phyloP scores from a whole-genome alignment of 1,139 yeast species.

The Pichia terricola region DNA sequence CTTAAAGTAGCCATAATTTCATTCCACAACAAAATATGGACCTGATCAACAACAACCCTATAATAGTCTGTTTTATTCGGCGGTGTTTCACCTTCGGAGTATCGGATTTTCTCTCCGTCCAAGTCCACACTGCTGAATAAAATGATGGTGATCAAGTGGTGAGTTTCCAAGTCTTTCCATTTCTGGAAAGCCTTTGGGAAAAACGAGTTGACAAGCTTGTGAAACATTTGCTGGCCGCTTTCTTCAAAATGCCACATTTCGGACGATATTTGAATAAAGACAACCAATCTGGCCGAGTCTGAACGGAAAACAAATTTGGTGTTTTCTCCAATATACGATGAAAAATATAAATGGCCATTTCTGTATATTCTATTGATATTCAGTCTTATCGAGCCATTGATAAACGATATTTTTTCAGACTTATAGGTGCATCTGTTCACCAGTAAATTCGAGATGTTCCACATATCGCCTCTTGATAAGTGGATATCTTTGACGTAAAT shows the following conservation, averaged over 20 bases:
- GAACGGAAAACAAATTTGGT: conserved; percentile 83
- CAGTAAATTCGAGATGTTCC: conserved; percentile 64
- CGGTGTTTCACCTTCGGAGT: conserved; percentile 61
- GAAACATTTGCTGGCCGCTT: conserved; percentile 88
- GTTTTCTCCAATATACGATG: conserved; percentile 57
- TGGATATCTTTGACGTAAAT: conserved; percentile 72
- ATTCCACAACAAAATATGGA: conserved; percentile 75
- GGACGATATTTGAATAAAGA: conserved; percentile 77
- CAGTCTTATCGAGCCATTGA: conserved; percentile 52
- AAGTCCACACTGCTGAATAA: conserved; percentile 75
- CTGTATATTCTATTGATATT: conserved; percentile 59
- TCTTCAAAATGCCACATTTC: conserved; percentile 99
- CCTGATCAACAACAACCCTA: conserved; percentile 93
- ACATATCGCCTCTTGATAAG: conserved; percentile 87
- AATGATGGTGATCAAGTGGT: conserved; percentile 85
- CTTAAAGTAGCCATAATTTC: conserved; percentile 84
- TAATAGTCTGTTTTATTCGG: conserved; percentile 71
- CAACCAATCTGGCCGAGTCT: conserved; percentile 77
- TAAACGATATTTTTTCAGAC: conserved; percentile 55
- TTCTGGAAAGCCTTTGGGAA: conserved; percentile 82
- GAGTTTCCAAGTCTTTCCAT: conserved; percentile 82
- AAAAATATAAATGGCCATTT: conserved; percentile 56
- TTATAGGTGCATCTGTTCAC: conserved; percentile 56
- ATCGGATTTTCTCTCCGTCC: conserved; percentile 47
- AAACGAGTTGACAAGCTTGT: conserved; percentile 80